Evolutionary conservation across 1,284 basidiomycete species (phyloP), one percentile per base, ranked within the genome.

Genomic region (Cutaneotrichosporon sp.): DNA sequence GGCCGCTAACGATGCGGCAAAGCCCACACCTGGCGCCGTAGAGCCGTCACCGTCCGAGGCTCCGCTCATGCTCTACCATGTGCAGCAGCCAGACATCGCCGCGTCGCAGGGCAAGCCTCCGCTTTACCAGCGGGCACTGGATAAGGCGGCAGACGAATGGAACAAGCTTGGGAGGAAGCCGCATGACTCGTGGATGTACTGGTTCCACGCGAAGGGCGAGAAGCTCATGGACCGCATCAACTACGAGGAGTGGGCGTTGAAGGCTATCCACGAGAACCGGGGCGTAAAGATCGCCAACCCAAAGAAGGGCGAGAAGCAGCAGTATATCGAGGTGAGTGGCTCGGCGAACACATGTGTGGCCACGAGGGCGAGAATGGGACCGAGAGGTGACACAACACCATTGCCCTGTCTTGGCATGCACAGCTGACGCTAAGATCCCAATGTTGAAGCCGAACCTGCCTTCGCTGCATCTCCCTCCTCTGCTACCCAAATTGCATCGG

Each of bases 141-240:
- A 62, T 27, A 66, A 67, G 53, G 70, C 72, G 1, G 61, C 61
- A 5, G 64, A 66, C 27, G 49, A 58, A 46, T 75, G 74, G 74
- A 55, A 72, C 33, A 68, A 69, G 44, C 55, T 74, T 29, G 68
- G 70, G 11, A 55, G 64, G 31, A 69, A 69, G 54, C 61, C 65
- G 11, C 60, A 61, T 43, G 60, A 65, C n/a, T 60, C 60, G 10
- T 68, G 67, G 66, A 70, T 68, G 61, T 70, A 63, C 46, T 71
- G 68, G 68, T 67, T 72, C 49, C 72, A 69, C 58, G 59, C 58
- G 26, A 67, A 63, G 48, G 74, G 74, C 12, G 74, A 75, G 60
- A 54, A 64, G 12, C 63, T 75, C 57, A 75, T 75, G 74, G 74
- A 75, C 61, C 61, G 58, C 57, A 73, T 74, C 38, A 71, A 75